phyloP scores from a whole-genome alignment of 345 rosid genomes.

The Melastoma malabathricum region DNA sequence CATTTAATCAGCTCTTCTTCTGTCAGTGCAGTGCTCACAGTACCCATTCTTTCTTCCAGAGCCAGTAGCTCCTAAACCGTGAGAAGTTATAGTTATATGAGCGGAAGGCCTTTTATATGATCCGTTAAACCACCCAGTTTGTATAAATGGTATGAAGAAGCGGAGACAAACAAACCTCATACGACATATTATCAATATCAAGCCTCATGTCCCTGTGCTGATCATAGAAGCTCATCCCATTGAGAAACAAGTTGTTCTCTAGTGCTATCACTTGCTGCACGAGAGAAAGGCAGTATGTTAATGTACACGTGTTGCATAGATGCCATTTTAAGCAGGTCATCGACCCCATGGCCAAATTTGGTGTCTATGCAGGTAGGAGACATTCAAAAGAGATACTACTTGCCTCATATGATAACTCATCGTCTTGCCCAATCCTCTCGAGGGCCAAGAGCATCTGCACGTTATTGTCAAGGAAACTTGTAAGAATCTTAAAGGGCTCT shows the following conservation, averaged over 20 bases:
- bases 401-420: slow-evolving; percentile 71
- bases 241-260: slow-evolving; percentile 64
- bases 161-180: slow-evolving; percentile 49
- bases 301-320: no score
- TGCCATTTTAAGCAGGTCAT: no score
- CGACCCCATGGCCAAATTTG: background rate
- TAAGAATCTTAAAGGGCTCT: no score
- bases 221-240: slow-evolving; percentile 60
- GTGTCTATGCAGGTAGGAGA: slow-evolving; percentile 1
- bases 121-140: background rate
- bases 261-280: slow-evolving; percentile 76
- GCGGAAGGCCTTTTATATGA: background rate
- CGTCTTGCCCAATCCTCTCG: slow-evolving; percentile 86
- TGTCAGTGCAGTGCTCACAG: slow-evolving; percentile 81
- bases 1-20: slow-evolving; percentile 74
- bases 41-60: slow-evolving; percentile 91
- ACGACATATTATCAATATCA: slow-evolving; percentile 93
- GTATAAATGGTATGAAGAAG: no score
- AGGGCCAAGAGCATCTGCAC: slow-evolving; percentile 69
- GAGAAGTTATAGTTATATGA: background rate
- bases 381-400: slow-evolving; percentile 8
- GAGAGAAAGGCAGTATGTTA: background rate
- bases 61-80: slow-evolving; percentile 68
- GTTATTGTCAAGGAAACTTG: slow-evolving; percentile 3
- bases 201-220: slow-evolving; percentile 94